These are phyloP conservation scores for Aspergillus unguis DNA, from an alignment of 2,329 filamentous ascomycete genomes.

Conservation along the genomic window DNA sequence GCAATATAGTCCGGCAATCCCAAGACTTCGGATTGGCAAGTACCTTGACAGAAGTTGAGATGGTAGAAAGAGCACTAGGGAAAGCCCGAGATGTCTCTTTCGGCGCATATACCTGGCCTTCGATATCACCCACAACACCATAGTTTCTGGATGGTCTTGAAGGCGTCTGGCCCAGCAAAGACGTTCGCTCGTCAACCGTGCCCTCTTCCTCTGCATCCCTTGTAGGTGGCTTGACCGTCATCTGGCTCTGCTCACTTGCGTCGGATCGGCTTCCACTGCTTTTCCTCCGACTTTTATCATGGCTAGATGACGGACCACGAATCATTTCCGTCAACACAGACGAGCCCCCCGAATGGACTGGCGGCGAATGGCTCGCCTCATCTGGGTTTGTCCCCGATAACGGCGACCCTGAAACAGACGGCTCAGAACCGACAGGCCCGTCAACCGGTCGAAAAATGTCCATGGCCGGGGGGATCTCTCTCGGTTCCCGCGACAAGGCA, in stretches of 20 bases:
- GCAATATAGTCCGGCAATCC: conserved; percentile 64
- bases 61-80: conserved; percentile 17
- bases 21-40: conserved; percentile 66
- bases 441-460: conserved; percentile 27
- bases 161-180: conserved; percentile 31
- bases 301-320: conserved; percentile 34
- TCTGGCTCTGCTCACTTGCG: conserved; percentile 10
- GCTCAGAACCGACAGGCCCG: neutral
- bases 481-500: conserved; percentile 57
- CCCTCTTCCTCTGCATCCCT: conserved; percentile 21
- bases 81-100: conserved; percentile 15
- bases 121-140: conserved; percentile 31
- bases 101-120: conserved; percentile 23
- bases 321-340: conserved; percentile 54
- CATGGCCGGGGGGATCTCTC: conserved; percentile 27
- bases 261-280: conserved; percentile 14
- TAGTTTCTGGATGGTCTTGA: conserved; percentile 31
- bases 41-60: conserved; percentile 27
- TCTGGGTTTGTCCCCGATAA: conserved; percentile 19
- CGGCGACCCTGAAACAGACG: neutral
- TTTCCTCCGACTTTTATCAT: conserved; percentile 11
- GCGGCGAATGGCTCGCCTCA: conserved; percentile 15
- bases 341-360: conserved; percentile 30
- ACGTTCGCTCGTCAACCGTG: conserved; percentile 32
- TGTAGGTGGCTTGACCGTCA: conserved; percentile 15